These are phyloP conservation scores for Suillus luteus DNA, from an alignment of 768 basidiomycete genomes.

Conservation along the genomic window DNA sequence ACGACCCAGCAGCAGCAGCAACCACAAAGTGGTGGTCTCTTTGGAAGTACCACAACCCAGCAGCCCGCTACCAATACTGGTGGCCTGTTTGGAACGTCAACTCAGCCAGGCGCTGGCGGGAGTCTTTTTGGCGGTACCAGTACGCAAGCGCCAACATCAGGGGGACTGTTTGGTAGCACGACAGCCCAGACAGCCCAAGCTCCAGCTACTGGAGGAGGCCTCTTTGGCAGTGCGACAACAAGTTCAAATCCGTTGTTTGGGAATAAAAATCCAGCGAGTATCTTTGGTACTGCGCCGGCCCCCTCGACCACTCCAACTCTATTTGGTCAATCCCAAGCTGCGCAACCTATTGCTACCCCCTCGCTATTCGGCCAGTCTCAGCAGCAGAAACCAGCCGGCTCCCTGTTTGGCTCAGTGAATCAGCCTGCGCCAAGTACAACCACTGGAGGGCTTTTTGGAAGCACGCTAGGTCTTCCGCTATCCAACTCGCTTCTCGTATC, in stretches of 20 bases:
- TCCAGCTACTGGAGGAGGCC: conserved; percentile 23
- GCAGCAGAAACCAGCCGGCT: conserved; percentile 26
- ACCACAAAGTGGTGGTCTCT: conserved; percentile 28
- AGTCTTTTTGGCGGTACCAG: conserved; percentile 24
- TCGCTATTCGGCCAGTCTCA: conserved; percentile 26
- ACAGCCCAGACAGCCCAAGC: conserved; percentile 20
- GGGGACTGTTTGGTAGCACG: conserved; percentile 33
- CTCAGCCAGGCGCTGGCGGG: conserved; percentile 11
- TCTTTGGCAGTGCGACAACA: conserved; percentile 30
- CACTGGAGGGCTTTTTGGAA: conserved; percentile 40
- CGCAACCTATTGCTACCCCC: conserved; percentile 17
- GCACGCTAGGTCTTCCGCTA: conserved; percentile 33
- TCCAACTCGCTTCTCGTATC: conserved; percentile 42
- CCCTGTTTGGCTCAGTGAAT: conserved; percentile 34
- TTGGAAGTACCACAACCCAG: conserved; percentile 22
- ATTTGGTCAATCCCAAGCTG: conserved; percentile 31
- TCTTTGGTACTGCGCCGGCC: conserved; percentile 24
- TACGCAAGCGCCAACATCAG: conserved; percentile 20
- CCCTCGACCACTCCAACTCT: conserved; percentile 29
- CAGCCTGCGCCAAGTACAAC: conserved; percentile 19
- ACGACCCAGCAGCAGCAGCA: conserved; percentile 14
- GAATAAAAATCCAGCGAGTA: conserved; percentile 31
- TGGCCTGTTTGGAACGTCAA: conserved; percentile 19
- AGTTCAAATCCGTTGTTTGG: conserved; percentile 39
- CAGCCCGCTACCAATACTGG: conserved; percentile 24